A percentile compares a stretch with the other conserved stretches of the same genome.
phyloP scores from a whole-genome alignment of 2,329 filamentous ascomycete genomes.

The Aspergillus ustus region DNA sequence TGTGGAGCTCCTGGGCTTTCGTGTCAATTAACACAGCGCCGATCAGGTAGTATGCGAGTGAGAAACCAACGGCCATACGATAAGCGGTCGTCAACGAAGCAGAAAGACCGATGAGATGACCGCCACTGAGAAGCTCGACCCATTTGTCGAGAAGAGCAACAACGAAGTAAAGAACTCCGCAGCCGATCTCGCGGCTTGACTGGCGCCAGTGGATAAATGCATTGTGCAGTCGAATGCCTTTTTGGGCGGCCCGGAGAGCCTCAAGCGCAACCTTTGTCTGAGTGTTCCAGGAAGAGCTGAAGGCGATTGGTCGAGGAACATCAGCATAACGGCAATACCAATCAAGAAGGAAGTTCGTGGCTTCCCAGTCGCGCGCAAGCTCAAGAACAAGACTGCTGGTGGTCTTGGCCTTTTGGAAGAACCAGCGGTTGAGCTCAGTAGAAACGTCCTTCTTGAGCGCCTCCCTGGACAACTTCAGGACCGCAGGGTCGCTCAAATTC shows the following conservation, averaged over 20 bases:
- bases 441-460: conserved; percentile 52
- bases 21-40: conserved; percentile 62
- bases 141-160: conserved; percentile 62
- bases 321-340: conserved; percentile 58
- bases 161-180: conserved; percentile 59
- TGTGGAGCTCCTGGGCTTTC: conserved; percentile 57
- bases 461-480: conserved; percentile 53
- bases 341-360: conserved; percentile 59
- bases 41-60: conserved; percentile 62
- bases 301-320: conserved; percentile 56
- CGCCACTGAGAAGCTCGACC: conserved; percentile 55
- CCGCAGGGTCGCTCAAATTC: conserved; percentile 54
- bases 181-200: conserved; percentile 59
- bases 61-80: conserved; percentile 57
- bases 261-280: conserved; percentile 60
- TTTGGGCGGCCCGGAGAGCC: conserved; percentile 57
- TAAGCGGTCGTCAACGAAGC: conserved; percentile 40
- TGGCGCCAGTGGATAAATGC: conserved; percentile 64
- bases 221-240: conserved; percentile 60
- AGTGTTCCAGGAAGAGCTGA: conserved; percentile 63
- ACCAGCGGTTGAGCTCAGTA: conserved; percentile 48
- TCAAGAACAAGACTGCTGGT: conserved; percentile 53
- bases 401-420: conserved; percentile 48
- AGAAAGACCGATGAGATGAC: conserved; percentile 46
- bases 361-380: conserved; percentile 57